Base-by-base conservation (phyloP, 139 green algal species). In the Volvox africanus region DNA sequence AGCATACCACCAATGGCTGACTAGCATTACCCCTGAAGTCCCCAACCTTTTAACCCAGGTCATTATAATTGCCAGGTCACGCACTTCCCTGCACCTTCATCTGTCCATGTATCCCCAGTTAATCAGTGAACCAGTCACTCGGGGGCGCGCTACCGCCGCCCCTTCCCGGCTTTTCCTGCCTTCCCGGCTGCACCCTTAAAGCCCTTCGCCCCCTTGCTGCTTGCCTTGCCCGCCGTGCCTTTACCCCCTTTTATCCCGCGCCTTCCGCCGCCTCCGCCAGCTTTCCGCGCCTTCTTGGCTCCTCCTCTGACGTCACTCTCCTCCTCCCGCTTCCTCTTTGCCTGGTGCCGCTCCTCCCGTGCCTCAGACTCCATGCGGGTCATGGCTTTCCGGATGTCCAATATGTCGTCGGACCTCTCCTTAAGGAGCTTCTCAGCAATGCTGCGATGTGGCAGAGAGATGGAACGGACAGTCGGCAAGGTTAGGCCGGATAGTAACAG, bases 341-440 rank as follows among this genome's bases (percentile, higher is more conserved):
- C 89, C 36, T 65, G 79, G 26, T 76, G 61, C 61, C 93, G 89
- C 88, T 94, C 90, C 85, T 96, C 88, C 17, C 95, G 89, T 36
- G 90, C 92, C 73, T 92, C 89, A 36, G 92, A 80, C 92, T 97
- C 95, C 26, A 96, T 73, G 80, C 92, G 92, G 20, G 92, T 91
- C n/a, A 95, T 93, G 35, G 94, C 95, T 89, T 92, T 93, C 17
- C 88, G 79, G 16, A 98, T 91, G 80, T 98, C 95, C 80, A 98
- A 68, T 0, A 98, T 92, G 75, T 98, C 96, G 68, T 97, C 96
- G 0, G 95, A 93, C 35, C 94, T 94, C 88, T 96, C 94, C 1
- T 95, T 93, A 30, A 99, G 61, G 33, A 98, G 95, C 75, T 91
- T 93, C 89, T 97, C 96, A 0, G 95, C 96, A 88, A 97, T 80